Conservation (phyloP, 768 basidiomycete genomes). For the Astraeus odoratus region DNA sequence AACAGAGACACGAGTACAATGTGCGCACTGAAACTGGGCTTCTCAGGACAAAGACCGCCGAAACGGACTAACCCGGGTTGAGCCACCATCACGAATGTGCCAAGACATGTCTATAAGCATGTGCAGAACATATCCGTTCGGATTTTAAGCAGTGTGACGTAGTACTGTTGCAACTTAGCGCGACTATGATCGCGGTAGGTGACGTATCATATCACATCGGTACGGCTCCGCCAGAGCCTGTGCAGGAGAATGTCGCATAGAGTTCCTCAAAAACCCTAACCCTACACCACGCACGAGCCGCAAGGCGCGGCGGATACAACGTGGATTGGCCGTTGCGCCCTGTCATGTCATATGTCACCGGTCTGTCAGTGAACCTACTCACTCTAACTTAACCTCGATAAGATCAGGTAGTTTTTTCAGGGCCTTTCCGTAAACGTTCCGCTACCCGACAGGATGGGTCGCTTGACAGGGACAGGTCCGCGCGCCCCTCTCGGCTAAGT, state of each 20-base stretch:
- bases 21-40: too few species aligned
- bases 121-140: too few species aligned
- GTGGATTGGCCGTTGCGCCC: background rate
- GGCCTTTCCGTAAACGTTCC: background rate
- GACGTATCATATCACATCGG: background rate
- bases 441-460: too few species aligned
- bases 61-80: background rate
- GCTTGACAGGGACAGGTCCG: background rate
- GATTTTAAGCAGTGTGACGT: too few species aligned
- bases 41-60: too few species aligned
- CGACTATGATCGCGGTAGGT: background rate
- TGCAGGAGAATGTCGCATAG: background rate
- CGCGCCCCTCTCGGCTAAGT: background rate
- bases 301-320: background rate
- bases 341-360: background rate
- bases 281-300: background rate
- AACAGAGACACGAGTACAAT: background rate
- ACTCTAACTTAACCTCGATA: background rate
- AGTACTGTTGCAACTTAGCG: background rate
- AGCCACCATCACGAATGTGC: background rate
- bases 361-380: background rate
- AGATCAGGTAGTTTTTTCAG: background rate
- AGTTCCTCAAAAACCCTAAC: background rate
- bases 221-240: background rate
- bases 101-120: too few species aligned